Percentiles rank a stretch among this genome's conserved stretches.
These are phyloP conservation scores for Microdochium trichocladiopsis DNA, from an alignment of 2,329 filamentous ascomycete genomes.

Conservation along the genomic window DNA sequence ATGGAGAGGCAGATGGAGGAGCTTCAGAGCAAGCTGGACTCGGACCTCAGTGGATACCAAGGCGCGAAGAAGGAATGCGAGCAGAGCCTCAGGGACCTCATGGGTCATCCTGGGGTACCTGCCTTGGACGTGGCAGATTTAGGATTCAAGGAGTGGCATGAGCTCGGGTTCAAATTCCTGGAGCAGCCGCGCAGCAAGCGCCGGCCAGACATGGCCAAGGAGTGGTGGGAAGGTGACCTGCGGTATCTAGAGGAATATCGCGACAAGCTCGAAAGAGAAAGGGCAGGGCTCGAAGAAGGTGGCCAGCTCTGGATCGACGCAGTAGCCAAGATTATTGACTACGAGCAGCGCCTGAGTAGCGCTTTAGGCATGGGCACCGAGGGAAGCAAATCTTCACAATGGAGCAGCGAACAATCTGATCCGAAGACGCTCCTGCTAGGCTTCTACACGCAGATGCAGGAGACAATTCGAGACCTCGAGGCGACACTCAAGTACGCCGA, in stretches of 20 bases:
- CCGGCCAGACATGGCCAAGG: conserved; percentile 62
- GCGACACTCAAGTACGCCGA: conserved; percentile 48
- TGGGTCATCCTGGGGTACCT: conserved; percentile 48
- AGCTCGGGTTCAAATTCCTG: conserved; percentile 46
- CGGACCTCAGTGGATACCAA: conserved; percentile 65
- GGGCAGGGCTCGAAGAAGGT: conserved; percentile 60
- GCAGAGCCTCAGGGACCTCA: conserved; percentile 49
- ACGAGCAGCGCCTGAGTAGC: conserved; percentile 41
- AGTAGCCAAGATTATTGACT: conserved; percentile 50
- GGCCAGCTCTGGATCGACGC: conserved; percentile 59
- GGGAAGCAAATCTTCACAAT: conserved; percentile 9
- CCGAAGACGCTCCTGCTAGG: conserved; percentile 31
- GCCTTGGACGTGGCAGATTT: conserved; percentile 30
- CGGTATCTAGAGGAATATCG: conserved; percentile 46
- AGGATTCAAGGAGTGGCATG: conserved; percentile 11
- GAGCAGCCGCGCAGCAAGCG: conserved; percentile 55
- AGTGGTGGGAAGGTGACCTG: conserved; percentile 64
- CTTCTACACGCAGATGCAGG: conserved; percentile 49
- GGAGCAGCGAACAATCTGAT: conserved; percentile 13
- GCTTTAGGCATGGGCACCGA: conserved; percentile 8
- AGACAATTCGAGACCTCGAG: conserved; percentile 48
- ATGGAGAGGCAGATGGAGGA: conserved; percentile 55
- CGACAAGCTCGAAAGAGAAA: conserved; percentile 51
- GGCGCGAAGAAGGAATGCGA: conserved; percentile 62
- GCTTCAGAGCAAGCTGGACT: conserved; percentile 58